Percentiles rank a stretch among this genome's conserved stretches.
These are phyloP conservation scores for Diplodia corticola DNA, from an alignment of 2,329 filamentous ascomycete genomes.

Conservation along the genomic window DNA sequence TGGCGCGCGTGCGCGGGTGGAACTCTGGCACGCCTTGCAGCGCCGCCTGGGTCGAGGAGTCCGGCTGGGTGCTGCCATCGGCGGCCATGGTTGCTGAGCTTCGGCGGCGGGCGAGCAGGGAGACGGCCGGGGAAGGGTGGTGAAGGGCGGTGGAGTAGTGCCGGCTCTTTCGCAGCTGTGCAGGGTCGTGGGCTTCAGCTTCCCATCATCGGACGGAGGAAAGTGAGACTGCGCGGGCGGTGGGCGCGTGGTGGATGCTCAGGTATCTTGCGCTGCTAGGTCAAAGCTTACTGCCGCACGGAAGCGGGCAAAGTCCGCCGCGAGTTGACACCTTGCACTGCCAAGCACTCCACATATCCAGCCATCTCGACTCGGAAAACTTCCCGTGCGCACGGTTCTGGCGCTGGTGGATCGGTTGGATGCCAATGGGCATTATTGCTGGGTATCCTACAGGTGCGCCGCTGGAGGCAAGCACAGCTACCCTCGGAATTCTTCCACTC, in stretches of 20 bases:
- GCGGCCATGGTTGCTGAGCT: slow-evolving; percentile 16
- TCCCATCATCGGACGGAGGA: slow-evolving; percentile 19
- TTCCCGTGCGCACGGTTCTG: background rate
- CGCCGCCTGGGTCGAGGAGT: slow-evolving; percentile 14
- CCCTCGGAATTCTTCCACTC: slow-evolving; percentile 6
- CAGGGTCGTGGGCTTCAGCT: background rate
- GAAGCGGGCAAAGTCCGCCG: slow-evolving; percentile 6
- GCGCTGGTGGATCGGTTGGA: background rate
- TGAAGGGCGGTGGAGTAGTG: background rate
- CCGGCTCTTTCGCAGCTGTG: slow-evolving; percentile 20
- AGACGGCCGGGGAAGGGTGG: background rate
- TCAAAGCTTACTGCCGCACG: slow-evolving; percentile 11
- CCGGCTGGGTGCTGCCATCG: slow-evolving; percentile 16
- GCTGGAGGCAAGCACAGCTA: background rate
- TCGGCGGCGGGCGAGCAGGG: slow-evolving; percentile 2
- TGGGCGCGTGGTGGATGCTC: slow-evolving; percentile 15
- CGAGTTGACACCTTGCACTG: slow-evolving; percentile 10
- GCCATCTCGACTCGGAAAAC: background rate
- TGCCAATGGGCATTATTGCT: background rate
- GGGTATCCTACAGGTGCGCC: background rate
- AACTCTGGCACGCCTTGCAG: slow-evolving; percentile 13
- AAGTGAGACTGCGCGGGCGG: slow-evolving; percentile 4
- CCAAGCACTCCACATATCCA: slow-evolving; percentile 1
- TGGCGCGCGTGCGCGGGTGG: slow-evolving; percentile 27
- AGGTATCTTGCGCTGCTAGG: background rate